Evolutionary conservation across 495 filamentous ascomycete species (phyloP).

Genomic region (Extremus antarcticus): DNA sequence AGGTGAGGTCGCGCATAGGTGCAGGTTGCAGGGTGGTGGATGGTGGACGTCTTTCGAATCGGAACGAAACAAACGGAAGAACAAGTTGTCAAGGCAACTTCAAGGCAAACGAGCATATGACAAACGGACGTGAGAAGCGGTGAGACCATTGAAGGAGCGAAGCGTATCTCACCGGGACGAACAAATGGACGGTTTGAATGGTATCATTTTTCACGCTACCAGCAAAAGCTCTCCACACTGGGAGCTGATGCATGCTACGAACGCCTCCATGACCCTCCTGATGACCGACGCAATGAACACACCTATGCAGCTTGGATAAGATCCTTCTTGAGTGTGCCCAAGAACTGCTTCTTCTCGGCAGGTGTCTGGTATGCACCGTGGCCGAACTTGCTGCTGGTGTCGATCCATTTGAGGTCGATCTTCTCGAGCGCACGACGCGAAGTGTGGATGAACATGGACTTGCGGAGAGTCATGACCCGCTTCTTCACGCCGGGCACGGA

Average conservation of each 20-base stretch:
- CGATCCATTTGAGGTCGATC: slow-evolving; percentile 99
- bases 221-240: background rate
- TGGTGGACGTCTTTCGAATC: too few relatives aligned
- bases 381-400: slow-evolving; percentile 99
- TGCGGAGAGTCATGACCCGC: slow-evolving; percentile 96
- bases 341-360: slow-evolving; percentile 87
- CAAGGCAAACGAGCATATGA: background rate
- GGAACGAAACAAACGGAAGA: too few relatives aligned
- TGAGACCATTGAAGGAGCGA: background rate
- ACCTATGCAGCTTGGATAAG: slow-evolving; percentile 56
- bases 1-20: background rate
- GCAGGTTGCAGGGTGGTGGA: background rate
- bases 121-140: background rate
- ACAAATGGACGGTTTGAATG: background rate
- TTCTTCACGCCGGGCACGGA: slow-evolving; percentile 98
- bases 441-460: slow-evolving; percentile 98
- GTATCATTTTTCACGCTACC: background rate
- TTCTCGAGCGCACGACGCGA: slow-evolving; percentile 92
- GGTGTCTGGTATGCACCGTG: slow-evolving; percentile 99
- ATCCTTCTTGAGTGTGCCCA: slow-evolving; percentile 99
- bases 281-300: background rate
- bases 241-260: background rate
- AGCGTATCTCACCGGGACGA: background rate
- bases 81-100: too few relatives aligned
- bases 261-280: background rate